phyloP scores from a whole-genome alignment of 192 early-diverging fungal species.

The Backusella psychrophila region DNA sequence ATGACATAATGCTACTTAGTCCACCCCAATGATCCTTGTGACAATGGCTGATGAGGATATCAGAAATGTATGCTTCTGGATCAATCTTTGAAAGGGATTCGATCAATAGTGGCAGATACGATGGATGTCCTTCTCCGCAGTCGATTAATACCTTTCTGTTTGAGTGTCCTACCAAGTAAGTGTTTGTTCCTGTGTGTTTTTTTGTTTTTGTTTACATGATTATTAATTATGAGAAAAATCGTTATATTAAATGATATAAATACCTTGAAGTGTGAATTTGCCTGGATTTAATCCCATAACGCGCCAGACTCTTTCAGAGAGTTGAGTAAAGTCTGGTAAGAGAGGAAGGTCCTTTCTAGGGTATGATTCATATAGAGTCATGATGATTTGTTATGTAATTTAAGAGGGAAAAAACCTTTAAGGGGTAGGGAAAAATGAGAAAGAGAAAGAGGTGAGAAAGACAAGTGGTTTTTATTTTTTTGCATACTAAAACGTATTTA shows the following conservation, averaged over 20 bases:
- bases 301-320: slow-evolving; percentile 63
- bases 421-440: neutral
- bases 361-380: neutral
- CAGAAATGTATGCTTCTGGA: slow-evolving; percentile 51
- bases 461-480: neutral
- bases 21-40: slow-evolving; percentile 56
- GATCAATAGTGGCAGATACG: slow-evolving; percentile 60
- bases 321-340: slow-evolving; percentile 48
- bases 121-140: slow-evolving; percentile 73
- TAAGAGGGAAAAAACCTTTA: neutral
- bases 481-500: neutral
- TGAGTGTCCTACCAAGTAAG: slow-evolving; percentile 79
- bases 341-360: slow-evolving; percentile 37
- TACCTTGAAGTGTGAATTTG: slow-evolving; percentile 78
- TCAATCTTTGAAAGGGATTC: slow-evolving; percentile 47
- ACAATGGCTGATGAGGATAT: slow-evolving; percentile 77
- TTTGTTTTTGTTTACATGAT: neutral
- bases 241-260: neutral
- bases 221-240: neutral
- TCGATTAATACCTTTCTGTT: slow-evolving; percentile 68
- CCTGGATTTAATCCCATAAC: slow-evolving; percentile 79
- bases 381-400: neutral
- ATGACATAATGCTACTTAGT: slow-evolving; percentile 38
- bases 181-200: slow-evolving; percentile 67
- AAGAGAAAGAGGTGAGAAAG: neutral